Conservation (phyloP, 345 rosid genomes). For the Geranium brycei region DNA sequence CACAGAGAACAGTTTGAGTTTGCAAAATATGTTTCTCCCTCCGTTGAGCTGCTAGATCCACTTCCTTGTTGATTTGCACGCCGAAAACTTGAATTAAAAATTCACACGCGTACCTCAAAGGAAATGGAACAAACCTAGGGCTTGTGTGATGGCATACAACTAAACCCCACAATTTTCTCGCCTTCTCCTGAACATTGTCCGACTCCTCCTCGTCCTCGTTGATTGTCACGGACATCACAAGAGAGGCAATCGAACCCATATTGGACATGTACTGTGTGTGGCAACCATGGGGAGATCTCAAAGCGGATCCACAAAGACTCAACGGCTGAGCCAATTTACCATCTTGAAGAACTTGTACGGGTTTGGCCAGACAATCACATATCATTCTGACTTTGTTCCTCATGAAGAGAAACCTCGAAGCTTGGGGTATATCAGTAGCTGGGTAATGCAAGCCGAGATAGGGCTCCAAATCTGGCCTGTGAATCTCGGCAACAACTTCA, state of each 20-base stretch:
- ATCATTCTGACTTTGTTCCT: constrained; percentile 81
- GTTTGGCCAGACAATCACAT: constrained; percentile 52
- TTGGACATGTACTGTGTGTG: constrained; percentile 73
- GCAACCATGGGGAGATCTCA: constrained; percentile 85
- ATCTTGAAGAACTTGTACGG: constrained; percentile 60
- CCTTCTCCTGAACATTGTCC: constrained; percentile 29
- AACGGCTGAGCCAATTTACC: constrained; percentile 46
- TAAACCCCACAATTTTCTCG: constrained; percentile 66
- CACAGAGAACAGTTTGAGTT: constrained; percentile 67
- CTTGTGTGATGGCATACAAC: constrained; percentile 82
- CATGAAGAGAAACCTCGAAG: constrained; percentile 72
- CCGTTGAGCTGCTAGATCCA: constrained; percentile 46
- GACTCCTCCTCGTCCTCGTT: constrained; percentile 42
- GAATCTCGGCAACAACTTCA: constrained; percentile 65
- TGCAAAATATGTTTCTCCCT: constrained; percentile 64
- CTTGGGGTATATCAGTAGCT: constrained; percentile 84
- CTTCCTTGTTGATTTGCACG: constrained; percentile 67
- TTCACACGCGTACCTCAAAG: constrained; percentile 75
- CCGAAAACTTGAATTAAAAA: constrained; percentile 70
- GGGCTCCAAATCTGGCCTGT: constrained; percentile 43
- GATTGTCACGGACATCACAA: constrained; percentile 72
- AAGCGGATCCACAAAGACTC: constrained; percentile 61
- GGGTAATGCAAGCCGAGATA: constrained; percentile 77
- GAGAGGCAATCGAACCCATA: constrained; percentile 77
- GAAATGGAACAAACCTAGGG: constrained; percentile 68